phyloP scores from a whole-genome alignment of 106 monocot species.

The Gastrodia elata region DNA sequence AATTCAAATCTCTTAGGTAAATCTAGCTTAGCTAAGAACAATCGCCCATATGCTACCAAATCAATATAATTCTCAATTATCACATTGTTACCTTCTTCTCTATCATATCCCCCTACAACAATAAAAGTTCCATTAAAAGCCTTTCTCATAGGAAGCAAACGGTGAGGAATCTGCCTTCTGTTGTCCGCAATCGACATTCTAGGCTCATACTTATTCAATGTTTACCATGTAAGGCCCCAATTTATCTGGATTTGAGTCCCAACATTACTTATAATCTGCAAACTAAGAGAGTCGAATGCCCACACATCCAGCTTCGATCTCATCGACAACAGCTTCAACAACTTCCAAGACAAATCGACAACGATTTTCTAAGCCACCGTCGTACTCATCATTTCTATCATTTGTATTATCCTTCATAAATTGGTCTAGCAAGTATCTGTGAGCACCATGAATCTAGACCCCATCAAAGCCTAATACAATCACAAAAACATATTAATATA shows the following conservation, averaged over 20 bases:
- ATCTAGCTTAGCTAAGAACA: constrained; percentile 34
- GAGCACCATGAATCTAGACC: constrained; percentile 14
- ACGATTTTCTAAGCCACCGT: constrained; percentile 23
- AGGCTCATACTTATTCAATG: constrained; percentile 23
- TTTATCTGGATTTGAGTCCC: constrained; percentile 20
- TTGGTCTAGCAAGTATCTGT: constrained; percentile 16
- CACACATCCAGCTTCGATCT: constrained; percentile 20
- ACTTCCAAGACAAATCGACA: constrained; percentile 29
- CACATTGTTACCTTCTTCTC: constrained; percentile 26
- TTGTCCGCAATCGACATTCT: constrained; percentile 20
- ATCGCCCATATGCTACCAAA: constrained; percentile 20
- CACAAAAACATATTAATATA: neutral
- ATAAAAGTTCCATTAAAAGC: constrained; percentile 30
- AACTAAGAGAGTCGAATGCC: constrained; percentile 27
- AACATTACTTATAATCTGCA: constrained; percentile 8
- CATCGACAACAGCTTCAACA: constrained; percentile 11
- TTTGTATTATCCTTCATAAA: constrained; percentile 19
- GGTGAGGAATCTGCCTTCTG: constrained; percentile 10
- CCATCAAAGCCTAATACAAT: constrained; percentile 13
- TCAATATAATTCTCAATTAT: constrained; percentile 18
- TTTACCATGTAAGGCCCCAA: constrained; percentile 17
- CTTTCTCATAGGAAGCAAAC: constrained; percentile 13
- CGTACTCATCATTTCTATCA: constrained; percentile 12
- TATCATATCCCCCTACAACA: constrained; percentile 24
- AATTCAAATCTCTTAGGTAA: constrained; percentile 20